A percentile compares a stretch with the other conserved stretches of the same genome.
phyloP scores from a whole-genome alignment of 352 stramenopile genomes.

The Pilasporangium apinafurcum region DNA sequence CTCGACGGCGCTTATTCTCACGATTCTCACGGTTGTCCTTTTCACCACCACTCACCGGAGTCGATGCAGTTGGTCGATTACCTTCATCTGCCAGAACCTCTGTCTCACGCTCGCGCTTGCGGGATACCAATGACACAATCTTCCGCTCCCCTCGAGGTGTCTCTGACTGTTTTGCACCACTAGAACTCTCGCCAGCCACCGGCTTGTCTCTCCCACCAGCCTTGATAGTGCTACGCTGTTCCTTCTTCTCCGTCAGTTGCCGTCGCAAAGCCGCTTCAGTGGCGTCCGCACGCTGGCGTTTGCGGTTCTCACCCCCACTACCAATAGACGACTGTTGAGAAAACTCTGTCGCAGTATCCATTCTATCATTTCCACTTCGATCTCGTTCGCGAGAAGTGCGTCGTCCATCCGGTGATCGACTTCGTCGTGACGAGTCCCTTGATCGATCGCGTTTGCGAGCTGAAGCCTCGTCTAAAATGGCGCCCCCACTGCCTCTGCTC shows the following conservation, averaged over 20 bases:
- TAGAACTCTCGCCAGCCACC: not conserved
- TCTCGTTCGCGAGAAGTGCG: constrained; percentile 26
- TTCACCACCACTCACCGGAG: not conserved
- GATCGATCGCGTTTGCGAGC: constrained; percentile 21
- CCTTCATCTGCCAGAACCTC: constrained; percentile 16
- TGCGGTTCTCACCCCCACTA: constrained; percentile 22
- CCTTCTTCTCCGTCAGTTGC: constrained; percentile 70
- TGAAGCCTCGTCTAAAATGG: not conserved
- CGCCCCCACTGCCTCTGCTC: constrained; percentile 3
- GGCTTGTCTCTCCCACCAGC: not conserved
- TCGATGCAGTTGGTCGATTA: not conserved
- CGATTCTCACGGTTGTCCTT: not conserved
- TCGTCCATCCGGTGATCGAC: constrained; percentile 27
- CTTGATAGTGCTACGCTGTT: constrained; percentile 18
- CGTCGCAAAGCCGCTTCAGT: constrained; percentile 61
- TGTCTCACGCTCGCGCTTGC: constrained; percentile 62
- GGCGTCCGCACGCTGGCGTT: constrained; percentile 50
- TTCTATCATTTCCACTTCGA: constrained; percentile 4
- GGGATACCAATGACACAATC: constrained; percentile 74
- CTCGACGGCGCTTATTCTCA: constrained; percentile 4
- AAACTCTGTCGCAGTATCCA: constrained; percentile 1
- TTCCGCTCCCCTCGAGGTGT: constrained; percentile 26
- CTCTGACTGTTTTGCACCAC: not conserved
- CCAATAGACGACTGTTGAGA: constrained; percentile 8
- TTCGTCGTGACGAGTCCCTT: constrained; percentile 18